Evolutionary conservation across 805 yeast species (phyloP).

Genomic region (Barnettozyma sucrosica): DNA sequence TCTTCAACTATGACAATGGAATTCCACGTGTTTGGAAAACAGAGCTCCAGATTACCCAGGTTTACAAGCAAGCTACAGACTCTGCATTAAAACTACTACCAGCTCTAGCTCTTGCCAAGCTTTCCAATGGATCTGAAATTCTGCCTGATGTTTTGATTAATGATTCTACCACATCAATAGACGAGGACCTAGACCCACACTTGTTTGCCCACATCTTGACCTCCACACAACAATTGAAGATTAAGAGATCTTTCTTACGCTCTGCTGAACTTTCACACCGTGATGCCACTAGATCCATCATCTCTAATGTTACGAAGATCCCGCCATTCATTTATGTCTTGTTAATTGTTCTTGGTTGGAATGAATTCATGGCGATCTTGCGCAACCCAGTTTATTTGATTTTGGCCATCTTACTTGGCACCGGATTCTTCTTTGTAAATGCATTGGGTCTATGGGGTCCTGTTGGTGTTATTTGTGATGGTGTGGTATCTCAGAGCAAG

Average conservation of each 20-base stretch:
- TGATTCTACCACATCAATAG: constrained; percentile 34
- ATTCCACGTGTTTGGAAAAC: constrained; percentile 79
- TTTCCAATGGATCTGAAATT: constrained; percentile 48
- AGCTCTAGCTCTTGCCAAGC: constrained; percentile 44
- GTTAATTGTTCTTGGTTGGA: constrained; percentile 84
- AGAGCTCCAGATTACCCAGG: constrained; percentile 62
- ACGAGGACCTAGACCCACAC: constrained; percentile 35
- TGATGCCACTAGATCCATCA: constrained; percentile 84
- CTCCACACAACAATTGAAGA: constrained; percentile 49
- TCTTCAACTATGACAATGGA: constrained; percentile 79
- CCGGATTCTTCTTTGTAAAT: constrained; percentile 62
- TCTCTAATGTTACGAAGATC: constrained; percentile 69
- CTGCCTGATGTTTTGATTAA: constrained; percentile 49
- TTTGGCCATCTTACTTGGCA: constrained; percentile 49
- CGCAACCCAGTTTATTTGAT: constrained; percentile 82
- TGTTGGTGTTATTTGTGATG: constrained; percentile 54
- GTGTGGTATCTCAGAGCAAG: constrained; percentile 49
- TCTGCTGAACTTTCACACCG: constrained; percentile 74
- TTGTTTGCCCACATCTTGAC: constrained; percentile 53
- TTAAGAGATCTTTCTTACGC: constrained; percentile 57
- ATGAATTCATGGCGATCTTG: constrained; percentile 83
- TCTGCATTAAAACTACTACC: constrained; percentile 55
- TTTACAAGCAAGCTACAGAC: constrained; percentile 55
- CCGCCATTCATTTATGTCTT: constrained; percentile 79
- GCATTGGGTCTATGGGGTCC: constrained; percentile 74